phyloP scores from a whole-genome alignment of 1,284 basidiomycete species.

The Ceratobasidium sp. region DNA sequence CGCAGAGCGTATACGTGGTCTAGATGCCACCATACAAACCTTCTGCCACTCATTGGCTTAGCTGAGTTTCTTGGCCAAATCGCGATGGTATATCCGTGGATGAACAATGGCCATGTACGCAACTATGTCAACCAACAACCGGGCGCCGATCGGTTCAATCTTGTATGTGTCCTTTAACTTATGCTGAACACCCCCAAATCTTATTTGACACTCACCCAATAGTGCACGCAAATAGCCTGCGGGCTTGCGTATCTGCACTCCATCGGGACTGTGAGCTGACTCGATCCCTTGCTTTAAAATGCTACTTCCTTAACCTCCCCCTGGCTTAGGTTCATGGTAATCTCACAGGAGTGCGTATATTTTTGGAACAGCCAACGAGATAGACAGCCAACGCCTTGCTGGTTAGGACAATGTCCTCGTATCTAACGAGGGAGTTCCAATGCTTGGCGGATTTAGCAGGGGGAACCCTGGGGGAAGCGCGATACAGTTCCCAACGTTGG shows the following conservation, averaged over 20 bases:
- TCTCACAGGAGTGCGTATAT: not conserved
- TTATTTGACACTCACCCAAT: no score
- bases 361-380: not conserved
- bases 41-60: constrained; percentile 4
- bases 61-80: not conserved
- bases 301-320: not conserved
- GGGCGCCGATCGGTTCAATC: not conserved
- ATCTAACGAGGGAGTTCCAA: not conserved
- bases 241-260: constrained; percentile 23
- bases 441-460: not conserved
- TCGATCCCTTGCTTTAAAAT: not conserved
- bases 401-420: not conserved
- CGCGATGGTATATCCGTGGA: constrained; percentile 16
- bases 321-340: not conserved
- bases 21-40: constrained; percentile 11
- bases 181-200: no score
- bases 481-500: not conserved
- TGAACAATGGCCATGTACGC: constrained; percentile 6
- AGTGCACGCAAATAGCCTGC: not conserved
- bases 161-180: not conserved
- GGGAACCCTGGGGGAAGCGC: not conserved
- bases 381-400: not conserved
- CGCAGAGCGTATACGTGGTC: constrained; percentile 8
- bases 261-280: constrained; percentile 1
- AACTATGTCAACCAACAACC: not conserved